Conservation (phyloP, 345 rosid genomes). For the Draba incana region DNA sequence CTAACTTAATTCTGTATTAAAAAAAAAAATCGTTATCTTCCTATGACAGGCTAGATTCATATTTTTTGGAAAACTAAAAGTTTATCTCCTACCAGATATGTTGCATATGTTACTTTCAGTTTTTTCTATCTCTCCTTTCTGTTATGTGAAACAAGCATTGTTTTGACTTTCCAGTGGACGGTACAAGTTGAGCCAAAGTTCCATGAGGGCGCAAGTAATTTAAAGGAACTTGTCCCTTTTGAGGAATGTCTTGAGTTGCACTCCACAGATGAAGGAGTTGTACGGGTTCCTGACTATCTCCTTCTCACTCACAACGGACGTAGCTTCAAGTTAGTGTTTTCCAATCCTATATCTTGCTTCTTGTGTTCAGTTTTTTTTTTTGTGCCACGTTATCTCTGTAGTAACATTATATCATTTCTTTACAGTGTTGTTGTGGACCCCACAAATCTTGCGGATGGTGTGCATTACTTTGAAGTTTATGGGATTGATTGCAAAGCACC, state of each 20-base stretch:
- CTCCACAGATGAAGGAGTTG: conserved; percentile 70
- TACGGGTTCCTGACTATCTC: conserved; percentile 82
- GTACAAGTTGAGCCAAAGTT: conserved; percentile 89
- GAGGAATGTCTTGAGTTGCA: conserved; percentile 88
- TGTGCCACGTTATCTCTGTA: conserved; percentile 14
- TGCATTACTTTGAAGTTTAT: conserved; percentile 86
- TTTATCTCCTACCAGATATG: conserved; percentile 9
- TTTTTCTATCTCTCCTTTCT: conserved; percentile 14
- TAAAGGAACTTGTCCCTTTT: conserved; percentile 91
- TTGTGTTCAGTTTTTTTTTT: conserved; percentile 14
- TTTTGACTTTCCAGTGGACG: conserved; percentile 72
- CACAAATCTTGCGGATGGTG: conserved; percentile 74
- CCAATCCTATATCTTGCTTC: conserved; percentile 29
- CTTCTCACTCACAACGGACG: conserved; percentile 92
- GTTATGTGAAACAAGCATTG: conserved; percentile 18
- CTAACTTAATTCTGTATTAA: not conserved
- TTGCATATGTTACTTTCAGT: conserved; percentile 15
- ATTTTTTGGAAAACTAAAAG: not conserved
- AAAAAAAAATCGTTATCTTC: not conserved
- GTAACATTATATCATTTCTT: conserved; percentile 32
- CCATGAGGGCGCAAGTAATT: conserved; percentile 90
- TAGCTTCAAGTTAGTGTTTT: conserved; percentile 87
- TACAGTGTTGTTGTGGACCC: conserved; percentile 94
- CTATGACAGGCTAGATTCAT: not conserved
- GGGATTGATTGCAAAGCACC: conserved; percentile 96